A percentile compares a stretch with the other conserved stretches of the same genome.
phyloP scores from a whole-genome alignment of 805 yeast species.

The Hanseniaspora pseudoguilliermondii region DNA sequence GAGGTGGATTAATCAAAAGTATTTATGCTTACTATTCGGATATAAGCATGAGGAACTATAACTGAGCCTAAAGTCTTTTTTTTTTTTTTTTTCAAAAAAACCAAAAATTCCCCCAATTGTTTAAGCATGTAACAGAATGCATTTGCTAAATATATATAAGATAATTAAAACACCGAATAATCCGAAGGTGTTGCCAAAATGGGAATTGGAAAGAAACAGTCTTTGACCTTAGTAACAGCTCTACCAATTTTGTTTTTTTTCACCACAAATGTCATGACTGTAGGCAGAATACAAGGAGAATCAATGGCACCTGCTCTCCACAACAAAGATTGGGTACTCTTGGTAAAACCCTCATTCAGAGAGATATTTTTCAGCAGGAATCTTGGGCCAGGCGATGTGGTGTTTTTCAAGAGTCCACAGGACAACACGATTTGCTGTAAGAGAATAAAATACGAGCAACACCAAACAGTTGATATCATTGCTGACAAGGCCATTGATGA shows the following conservation, averaged over 20 bases:
- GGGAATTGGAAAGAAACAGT: too few relatives aligned
- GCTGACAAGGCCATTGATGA: background rate
- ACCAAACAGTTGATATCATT: background rate
- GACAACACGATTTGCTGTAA: constrained; percentile 8
- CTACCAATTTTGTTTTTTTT: background rate
- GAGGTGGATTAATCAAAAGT: too few relatives aligned
- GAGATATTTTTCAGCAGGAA: background rate
- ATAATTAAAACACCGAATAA: too few relatives aligned
- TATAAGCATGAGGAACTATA: too few relatives aligned
- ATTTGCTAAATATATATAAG: too few relatives aligned
- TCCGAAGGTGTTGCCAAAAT: too few relatives aligned
- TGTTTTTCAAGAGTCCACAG: constrained; percentile 10
- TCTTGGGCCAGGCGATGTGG: background rate
- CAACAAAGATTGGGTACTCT: background rate
- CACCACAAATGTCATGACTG: constrained; percentile 1
- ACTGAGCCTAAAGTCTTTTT: too few relatives aligned
- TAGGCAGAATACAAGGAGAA: constrained; percentile 11
- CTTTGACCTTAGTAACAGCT: too few relatives aligned
- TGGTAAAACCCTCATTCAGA: background rate
- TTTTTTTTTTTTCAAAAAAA: too few relatives aligned
- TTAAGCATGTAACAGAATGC: too few relatives aligned
- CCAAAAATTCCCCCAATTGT: too few relatives aligned
- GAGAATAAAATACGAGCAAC: background rate
- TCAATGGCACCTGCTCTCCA: constrained; percentile 9
- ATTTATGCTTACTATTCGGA: too few relatives aligned